Evolutionary conservation across 768 basidiomycete genomes (phyloP).

Genomic region (Exsudoporus frostii): DNA sequence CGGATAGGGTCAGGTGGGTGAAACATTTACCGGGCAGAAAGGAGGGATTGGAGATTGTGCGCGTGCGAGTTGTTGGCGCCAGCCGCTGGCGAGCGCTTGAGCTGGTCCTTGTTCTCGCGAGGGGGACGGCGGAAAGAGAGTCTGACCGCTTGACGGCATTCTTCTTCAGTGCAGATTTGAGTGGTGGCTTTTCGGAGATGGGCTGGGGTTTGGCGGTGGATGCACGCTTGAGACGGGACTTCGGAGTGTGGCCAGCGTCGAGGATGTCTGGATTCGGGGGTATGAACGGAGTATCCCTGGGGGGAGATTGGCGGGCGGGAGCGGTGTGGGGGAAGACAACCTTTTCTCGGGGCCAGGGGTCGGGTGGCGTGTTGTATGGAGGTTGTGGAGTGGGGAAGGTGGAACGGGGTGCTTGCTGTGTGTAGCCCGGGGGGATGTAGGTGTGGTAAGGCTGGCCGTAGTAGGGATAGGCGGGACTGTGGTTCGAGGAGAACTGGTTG

Average conservation of each 20-base stretch:
- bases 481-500: conserved; percentile 31
- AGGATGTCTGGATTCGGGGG: conserved; percentile 23
- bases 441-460: conserved; percentile 44
- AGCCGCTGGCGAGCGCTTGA: conserved; percentile 35
- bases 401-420: conserved; percentile 19
- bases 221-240: conserved; percentile 36
- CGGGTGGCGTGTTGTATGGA: conserved; percentile 26
- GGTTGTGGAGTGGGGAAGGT: conserved; percentile 8
- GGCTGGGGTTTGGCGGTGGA: conserved; percentile 25
- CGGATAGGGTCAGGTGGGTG: background rate
- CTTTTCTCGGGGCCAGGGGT: conserved; percentile 36
- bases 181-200: conserved; percentile 32
- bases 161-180: conserved; percentile 62
- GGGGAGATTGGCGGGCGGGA: conserved; percentile 17
- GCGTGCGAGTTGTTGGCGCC: conserved; percentile 32
- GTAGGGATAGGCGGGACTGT: conserved; percentile 44
- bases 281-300: conserved; percentile 22
- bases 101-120: conserved; percentile 41
- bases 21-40: conserved; percentile 29
- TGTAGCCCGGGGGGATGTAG: conserved; percentile 31
- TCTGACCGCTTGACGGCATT: conserved; percentile 27
- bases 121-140: conserved; percentile 24
- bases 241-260: conserved; percentile 23
- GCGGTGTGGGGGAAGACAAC: conserved; percentile 27
- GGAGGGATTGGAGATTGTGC: conserved; percentile 36